phyloP scores from a whole-genome alignment of 2,329 filamentous ascomycete species.

The Aureobasidium sp. region DNA sequence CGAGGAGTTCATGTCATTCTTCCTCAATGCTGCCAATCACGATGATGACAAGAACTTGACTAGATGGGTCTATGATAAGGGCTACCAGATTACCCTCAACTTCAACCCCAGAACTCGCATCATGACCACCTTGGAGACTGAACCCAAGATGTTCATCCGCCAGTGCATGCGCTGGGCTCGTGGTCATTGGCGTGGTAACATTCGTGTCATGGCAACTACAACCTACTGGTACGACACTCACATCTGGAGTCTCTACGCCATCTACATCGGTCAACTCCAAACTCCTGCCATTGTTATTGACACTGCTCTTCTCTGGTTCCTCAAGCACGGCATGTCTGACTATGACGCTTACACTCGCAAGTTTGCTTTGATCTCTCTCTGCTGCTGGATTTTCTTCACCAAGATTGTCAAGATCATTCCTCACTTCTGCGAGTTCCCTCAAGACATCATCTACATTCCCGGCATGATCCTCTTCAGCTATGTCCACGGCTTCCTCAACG shows the following conservation, averaged over 20 bases:
- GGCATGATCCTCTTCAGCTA: slow-evolving; percentile 51
- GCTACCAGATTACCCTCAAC: slow-evolving; percentile 52
- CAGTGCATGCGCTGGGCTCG: slow-evolving; percentile 54
- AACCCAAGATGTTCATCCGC: slow-evolving; percentile 41
- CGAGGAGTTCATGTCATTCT: slow-evolving; percentile 38
- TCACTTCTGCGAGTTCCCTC: slow-evolving; percentile 46
- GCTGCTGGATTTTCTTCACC: slow-evolving; percentile 45
- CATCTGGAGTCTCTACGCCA: slow-evolving; percentile 50
- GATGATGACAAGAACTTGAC: slow-evolving; percentile 60
- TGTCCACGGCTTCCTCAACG: slow-evolving; percentile 51
- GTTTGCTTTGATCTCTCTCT: slow-evolving; percentile 17
- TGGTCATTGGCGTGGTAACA: slow-evolving; percentile 51
- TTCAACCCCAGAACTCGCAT: slow-evolving; percentile 42
- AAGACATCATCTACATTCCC: slow-evolving; percentile 46
- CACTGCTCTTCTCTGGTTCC: slow-evolving; percentile 31
- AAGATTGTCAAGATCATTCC: slow-evolving; percentile 53
- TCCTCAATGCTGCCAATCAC: slow-evolving; percentile 43
- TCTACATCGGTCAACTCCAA: slow-evolving; percentile 47
- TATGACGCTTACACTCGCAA: not conserved
- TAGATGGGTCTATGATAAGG: slow-evolving; percentile 43
- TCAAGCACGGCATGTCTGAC: slow-evolving; percentile 24
- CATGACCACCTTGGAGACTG: slow-evolving; percentile 46
- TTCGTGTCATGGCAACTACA: slow-evolving; percentile 38
- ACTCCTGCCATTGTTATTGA: slow-evolving; percentile 54
- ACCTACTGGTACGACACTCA: slow-evolving; percentile 32